Conservation (phyloP, 2,329 filamentous ascomycete species). For the Amylocarpus encephaloides region DNA sequence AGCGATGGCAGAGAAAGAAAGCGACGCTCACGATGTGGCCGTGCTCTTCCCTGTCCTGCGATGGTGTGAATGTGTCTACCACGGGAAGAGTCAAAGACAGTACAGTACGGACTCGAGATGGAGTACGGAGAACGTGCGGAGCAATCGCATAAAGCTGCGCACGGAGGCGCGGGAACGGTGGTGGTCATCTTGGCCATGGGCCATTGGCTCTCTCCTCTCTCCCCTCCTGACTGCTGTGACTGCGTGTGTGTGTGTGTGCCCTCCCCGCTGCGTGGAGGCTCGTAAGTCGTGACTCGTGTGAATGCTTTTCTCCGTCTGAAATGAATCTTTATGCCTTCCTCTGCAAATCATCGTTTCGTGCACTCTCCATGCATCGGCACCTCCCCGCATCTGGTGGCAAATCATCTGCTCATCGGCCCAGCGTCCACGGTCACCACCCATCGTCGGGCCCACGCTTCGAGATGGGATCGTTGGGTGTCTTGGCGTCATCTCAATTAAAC, state of each 20-base stretch:
- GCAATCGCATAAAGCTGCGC: conserved; percentile 20
- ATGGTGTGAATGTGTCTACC: no score
- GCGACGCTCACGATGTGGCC: background rate
- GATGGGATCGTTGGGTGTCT: background rate
- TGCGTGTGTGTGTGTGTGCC: no score
- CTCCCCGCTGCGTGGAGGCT: no score
- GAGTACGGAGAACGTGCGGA: no score
- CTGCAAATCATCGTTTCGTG: conserved; percentile 3
- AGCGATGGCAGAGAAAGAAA: background rate
- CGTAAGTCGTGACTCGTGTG: conserved; percentile 25
- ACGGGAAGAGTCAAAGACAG: no score
- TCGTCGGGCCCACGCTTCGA: conserved; percentile 6
- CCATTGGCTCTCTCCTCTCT: no score
- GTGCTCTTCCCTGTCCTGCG: background rate
- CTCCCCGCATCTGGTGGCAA: background rate
- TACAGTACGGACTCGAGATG: no score
- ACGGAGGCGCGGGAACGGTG: conserved; percentile 15
- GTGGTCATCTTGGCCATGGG: conserved; percentile 11
- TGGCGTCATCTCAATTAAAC: conserved; percentile 12
- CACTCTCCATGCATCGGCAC: background rate
- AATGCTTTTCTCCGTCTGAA: conserved; percentile 24
- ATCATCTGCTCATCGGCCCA: background rate
- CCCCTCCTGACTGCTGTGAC: no score
- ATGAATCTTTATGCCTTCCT: conserved; percentile 23
- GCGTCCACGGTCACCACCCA: background rate